These are phyloP conservation scores for Leccinellum albellum DNA, from an alignment of 768 basidiomycete species.

Conservation along the genomic window DNA sequence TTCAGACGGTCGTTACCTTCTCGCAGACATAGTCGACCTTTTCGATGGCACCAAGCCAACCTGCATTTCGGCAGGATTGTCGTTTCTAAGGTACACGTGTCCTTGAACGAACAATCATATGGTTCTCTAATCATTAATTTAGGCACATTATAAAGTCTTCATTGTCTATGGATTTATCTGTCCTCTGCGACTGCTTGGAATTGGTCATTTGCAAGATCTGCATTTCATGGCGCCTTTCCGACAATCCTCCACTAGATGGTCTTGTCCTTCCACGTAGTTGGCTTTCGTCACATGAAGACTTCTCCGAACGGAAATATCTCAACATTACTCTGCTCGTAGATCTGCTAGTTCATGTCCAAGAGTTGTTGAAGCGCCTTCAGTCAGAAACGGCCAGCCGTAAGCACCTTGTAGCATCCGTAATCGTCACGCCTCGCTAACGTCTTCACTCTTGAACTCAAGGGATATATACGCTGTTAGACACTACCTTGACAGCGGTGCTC, in stretches of 20 bases:
- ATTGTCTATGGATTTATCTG: slow-evolving; percentile 41
- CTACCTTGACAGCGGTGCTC: slow-evolving; percentile 14
- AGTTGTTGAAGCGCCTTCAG: slow-evolving; percentile 29
- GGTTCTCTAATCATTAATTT: slow-evolving; percentile 10
- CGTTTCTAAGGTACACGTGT: slow-evolving; percentile 35
- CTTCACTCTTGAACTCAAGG: background rate
- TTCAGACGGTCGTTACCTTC: slow-evolving; percentile 19
- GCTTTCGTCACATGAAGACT: slow-evolving; percentile 31
- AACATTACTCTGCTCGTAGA: slow-evolving; percentile 39
- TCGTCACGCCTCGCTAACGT: background rate
- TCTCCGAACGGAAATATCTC: slow-evolving; percentile 10
- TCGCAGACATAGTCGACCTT: slow-evolving; percentile 31
- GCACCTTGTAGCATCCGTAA: background rate
- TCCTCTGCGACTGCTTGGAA: slow-evolving; percentile 53
- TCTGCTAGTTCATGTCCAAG: slow-evolving; percentile 18
- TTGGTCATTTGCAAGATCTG: slow-evolving; percentile 40
- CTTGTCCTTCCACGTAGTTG: slow-evolving; percentile 54
- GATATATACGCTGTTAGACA: slow-evolving; percentile 5
- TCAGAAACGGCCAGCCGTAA: slow-evolving; percentile 27
- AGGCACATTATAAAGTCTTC: slow-evolving; percentile 42
- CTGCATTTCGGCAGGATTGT: slow-evolving; percentile 35
- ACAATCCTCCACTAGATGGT: slow-evolving; percentile 33
- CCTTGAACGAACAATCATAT: slow-evolving; percentile 13
- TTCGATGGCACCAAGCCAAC: slow-evolving; percentile 25
- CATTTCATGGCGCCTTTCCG: slow-evolving; percentile 30